Evolutionary conservation across 305 asterid species (phyloP), one percentile per base, ranked within the genome.

Genomic region (Lippia alba): DNA sequence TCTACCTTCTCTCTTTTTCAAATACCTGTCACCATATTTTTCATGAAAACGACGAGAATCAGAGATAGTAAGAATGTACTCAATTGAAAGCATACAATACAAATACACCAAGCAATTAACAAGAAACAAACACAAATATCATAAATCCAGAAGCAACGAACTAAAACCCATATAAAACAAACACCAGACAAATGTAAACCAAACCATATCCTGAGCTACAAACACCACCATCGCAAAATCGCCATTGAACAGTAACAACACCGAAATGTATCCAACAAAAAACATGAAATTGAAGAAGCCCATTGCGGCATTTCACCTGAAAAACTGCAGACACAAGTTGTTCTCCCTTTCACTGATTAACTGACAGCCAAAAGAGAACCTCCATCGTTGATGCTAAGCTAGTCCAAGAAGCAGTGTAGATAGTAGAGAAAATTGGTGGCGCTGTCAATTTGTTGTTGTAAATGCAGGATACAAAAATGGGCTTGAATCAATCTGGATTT

Each of bases 361-460:
- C 17, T 3, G 60, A 56, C 2, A 49, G 63, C 71, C 63, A 48
- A 30, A 59, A 60, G 3, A 56, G 19, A 71, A 60, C 79, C 77
- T 74, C 56, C 60, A 70, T 66, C n/a, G 66, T 53, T 17, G 36
- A 68, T 18, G 10, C 24, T 9, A 69, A 73, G 32, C 53, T 15
- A 69, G 70, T 18, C 50, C 55, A 78, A 30, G 32, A 40, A 71
- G 74, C 24, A 51, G 11, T 49, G 73, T 44, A 45, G 11, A 56
- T 67, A 77, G 30, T 24, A 24, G 61, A 45, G 77, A 9, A 19
- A 71, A 55, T 15, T 48, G 59, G 58, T 19, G 59, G 58, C 12
- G 79, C 74, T 64, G 84, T 70, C 78, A 64, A 69, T 69, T 72
- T 67, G n/a, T 56, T 66, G 77, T 57, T 77, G 71, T 76, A 67